phyloP scores from a whole-genome alignment of 805 yeast species.

The Candida alai region DNA sequence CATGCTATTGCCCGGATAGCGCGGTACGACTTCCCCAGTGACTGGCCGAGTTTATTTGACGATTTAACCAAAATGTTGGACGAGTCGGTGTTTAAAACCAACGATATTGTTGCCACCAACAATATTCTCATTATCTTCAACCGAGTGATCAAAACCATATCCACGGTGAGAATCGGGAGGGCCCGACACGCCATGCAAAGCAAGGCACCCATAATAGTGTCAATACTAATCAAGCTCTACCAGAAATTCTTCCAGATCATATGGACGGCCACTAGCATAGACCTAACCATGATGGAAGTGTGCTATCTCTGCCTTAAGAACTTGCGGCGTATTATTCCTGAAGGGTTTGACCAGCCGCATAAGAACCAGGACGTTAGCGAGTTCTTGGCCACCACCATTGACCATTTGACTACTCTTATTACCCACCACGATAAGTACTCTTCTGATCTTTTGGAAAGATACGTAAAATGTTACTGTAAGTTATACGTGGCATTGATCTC shows the following conservation, averaged over 20 bases:
- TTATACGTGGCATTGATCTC: constrained; percentile 58
- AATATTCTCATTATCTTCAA: constrained; percentile 66
- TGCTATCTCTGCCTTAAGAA: constrained; percentile 77
- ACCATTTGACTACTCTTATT: constrained; percentile 58
- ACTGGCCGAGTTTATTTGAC: constrained; percentile 82
- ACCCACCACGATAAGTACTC: constrained; percentile 48
- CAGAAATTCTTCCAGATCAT: constrained; percentile 50
- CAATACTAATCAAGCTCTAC: constrained; percentile 59
- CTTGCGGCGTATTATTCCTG: constrained; percentile 66
- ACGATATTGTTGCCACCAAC: constrained; percentile 51
- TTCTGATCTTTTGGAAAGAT: constrained; percentile 57
- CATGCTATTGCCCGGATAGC: constrained; percentile 76
- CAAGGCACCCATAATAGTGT: constrained; percentile 61
- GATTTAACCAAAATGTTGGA: constrained; percentile 48
- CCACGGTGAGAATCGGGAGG: constrained; percentile 79
- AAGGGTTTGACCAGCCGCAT: constrained; percentile 71
- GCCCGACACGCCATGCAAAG: constrained; percentile 74
- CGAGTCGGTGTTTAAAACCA: constrained; percentile 35
- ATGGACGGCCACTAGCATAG: constrained; percentile 56
- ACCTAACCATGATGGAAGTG: constrained; percentile 60
- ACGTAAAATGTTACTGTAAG: constrained; percentile 71
- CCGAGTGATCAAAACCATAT: constrained; percentile 71
- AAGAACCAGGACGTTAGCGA: constrained; percentile 54
- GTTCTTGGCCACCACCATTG: constrained; percentile 52
- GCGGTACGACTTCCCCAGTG: constrained; percentile 79